Evolutionary conservation across 2,329 filamentous ascomycete genomes (phyloP).

Genomic region (Dactylella cylindrospora): DNA sequence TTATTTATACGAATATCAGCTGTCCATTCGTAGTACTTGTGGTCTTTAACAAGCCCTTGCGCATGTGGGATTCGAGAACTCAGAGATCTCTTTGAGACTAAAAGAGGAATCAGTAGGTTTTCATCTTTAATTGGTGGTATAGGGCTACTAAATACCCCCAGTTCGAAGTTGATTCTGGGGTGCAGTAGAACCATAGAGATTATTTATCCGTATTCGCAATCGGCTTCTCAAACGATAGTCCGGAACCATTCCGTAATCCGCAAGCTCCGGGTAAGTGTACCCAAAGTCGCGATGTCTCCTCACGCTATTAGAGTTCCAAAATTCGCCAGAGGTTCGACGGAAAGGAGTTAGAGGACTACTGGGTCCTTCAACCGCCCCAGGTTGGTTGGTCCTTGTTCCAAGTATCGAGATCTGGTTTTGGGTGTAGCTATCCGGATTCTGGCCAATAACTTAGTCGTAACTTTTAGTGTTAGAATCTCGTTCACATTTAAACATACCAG

Average conservation of each 20-base stretch:
- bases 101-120: neutral
- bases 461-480: neutral
- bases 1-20: constrained; percentile 36
- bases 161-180: constrained; percentile 26
- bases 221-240: constrained; percentile 7
- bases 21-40: constrained; percentile 39
- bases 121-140: neutral
- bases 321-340: constrained; percentile 1
- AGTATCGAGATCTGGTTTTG: constrained; percentile 11
- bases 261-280: constrained; percentile 35
- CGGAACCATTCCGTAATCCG: constrained; percentile 1
- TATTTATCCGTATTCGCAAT: constrained; percentile 17
- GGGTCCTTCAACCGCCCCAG: constrained; percentile 8
- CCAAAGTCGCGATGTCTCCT: constrained; percentile 9
- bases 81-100: neutral
- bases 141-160: constrained; percentile 1
- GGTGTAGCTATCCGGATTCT: constrained; percentile 28
- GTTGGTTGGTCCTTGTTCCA: constrained; percentile 10
- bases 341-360: constrained; percentile 16
- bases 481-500: constrained; percentile 24
- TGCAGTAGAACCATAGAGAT: constrained; percentile 25
- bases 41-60: constrained; percentile 5
- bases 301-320: constrained; percentile 20
- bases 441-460: neutral
- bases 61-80: neutral